Evolutionary conservation across 257 asterid species (phyloP), one percentile per base, ranked within the genome.

Genomic region (Nyctanthes arbortristis): DNA sequence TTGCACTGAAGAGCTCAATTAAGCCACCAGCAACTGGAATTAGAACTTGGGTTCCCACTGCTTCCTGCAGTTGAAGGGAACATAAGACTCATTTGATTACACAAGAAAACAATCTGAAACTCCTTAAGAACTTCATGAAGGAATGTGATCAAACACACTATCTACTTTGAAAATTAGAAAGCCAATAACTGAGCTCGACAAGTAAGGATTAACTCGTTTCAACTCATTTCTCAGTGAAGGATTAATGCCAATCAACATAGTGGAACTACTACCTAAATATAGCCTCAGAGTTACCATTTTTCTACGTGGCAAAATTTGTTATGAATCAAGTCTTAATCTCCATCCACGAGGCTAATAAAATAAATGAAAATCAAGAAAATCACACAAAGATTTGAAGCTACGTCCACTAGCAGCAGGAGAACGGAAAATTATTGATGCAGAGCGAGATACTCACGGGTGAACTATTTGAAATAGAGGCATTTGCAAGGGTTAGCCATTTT

Each of bases 21-120:
- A 92, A 70, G 59, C 93, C 96, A 72, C 88, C 88, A 25, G 67
- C 65, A 47, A 87, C 79, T 0, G 97, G 98, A 43, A 92, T 74
- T 27, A 92, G 68, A 78, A 86, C 98, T 57, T 74, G 90, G 43
- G 98, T 88, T 66, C 93, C 98, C 55, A 64, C 77, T 24, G 45
- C 31, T 37, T 75, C 87, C 97, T 92, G 86, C 78, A 77, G 24
- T 33, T 18, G 18, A 28, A 77, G 22, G 31, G 43, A 47, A n/a
- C 63, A 29, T 1, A n/a, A n/a, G n/a, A 56, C 4, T 33, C 31
- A 25, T 22, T 3, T 14, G 32, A 18, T 22, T 30, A 20, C 8
- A 37, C 24, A 4, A 12, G 2, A 32, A 3, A 18, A 24, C 4
- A 27, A 11, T 0, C 30, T 9, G 3, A 35, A 35, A 27, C 3